Evolutionary conservation across 192 early-diverging fungal genomes (phyloP).

Genomic region (Coemansia sp.): DNA sequence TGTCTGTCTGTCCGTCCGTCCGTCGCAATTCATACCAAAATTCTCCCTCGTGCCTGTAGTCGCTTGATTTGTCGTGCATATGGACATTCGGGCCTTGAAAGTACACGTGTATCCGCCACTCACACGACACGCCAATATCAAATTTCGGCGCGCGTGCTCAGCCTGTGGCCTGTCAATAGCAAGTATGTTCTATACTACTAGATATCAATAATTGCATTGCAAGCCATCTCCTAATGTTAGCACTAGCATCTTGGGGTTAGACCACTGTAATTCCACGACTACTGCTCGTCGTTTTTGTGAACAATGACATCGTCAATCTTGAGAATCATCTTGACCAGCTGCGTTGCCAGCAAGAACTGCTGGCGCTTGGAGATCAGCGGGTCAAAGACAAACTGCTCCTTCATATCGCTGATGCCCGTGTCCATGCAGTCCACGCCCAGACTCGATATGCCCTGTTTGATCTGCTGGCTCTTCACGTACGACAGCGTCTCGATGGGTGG

Average conservation of each 20-base stretch:
- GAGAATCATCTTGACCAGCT: slow-evolving; percentile 98
- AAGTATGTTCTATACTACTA: background rate
- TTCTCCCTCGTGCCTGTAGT: background rate
- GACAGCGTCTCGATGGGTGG: slow-evolving; percentile 96
- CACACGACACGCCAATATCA: background rate
- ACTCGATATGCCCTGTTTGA: slow-evolving; percentile 76
- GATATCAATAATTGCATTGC: background rate
- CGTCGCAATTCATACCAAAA: background rate
- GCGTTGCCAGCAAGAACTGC: slow-evolving; percentile 95
- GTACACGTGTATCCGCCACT: background rate
- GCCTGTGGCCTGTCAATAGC: background rate
- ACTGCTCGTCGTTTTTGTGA: slow-evolving; percentile 41
- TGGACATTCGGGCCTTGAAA: background rate
- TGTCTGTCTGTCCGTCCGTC: background rate
- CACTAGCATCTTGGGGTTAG: background rate
- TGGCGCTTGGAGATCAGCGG: slow-evolving; percentile 99
- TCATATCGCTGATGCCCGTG: slow-evolving; percentile 94
- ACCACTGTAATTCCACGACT: background rate
- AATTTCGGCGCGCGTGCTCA: background rate
- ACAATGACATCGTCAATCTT: slow-evolving; percentile 91
- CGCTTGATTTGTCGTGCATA: background rate
- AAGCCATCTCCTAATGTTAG: background rate
- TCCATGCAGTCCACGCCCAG: slow-evolving; percentile 96
- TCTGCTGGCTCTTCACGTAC: slow-evolving; percentile 92
- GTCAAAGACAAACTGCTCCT: slow-evolving; percentile 97